Base-by-base conservation (phyloP, 352 stramenopile species). In the Phytophthora pisi region DNA sequence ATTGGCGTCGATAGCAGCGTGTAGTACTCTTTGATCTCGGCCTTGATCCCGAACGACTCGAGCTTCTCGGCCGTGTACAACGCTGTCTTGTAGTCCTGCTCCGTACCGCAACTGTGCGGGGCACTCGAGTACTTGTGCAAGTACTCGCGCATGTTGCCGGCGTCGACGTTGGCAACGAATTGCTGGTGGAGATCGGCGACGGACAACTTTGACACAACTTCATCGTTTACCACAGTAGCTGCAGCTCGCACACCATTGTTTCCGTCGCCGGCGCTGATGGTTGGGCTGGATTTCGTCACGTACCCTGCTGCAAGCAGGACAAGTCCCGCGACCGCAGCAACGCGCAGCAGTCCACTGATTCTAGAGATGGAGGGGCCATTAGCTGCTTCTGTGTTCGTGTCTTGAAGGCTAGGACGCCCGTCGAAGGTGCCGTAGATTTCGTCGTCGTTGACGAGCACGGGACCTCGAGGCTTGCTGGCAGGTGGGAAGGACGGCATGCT, bases 1-100 rank as follows among this genome's bases (percentile, higher is more conserved):
- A 81, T 57, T 0, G 89, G 89, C 24, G 81, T 76, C n/a, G 84
- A 93, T n/a, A 96, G 62, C n/a, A 92, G 63, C 18, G 80, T 80
- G 59, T 89, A 72, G 40, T 95, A 82, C 20, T 88, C 66, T 61
- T 86, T 74, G 49, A 89, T 89, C 38, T 81, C 67, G 11, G 83
- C 73, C 11, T 88, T 74, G 30, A 95, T 75, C 7, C 65, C 59
- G 36, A 72, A 72, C 11, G 65, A 72, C 40, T 72, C 52, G 28
- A 72, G 68, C 47, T 61, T 62, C 23, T 68, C 51, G 7, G 50
- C 59, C 9, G 65, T 72, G 36, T 57, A 72, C 28, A 72, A 24
- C 10, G 64, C 64, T 8, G 64, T 70, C 18, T 69, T 69, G 38
- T 69, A 69, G 55, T 69, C 62, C 30, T 69, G 62, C 56, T 69